These are phyloP conservation scores for Cunninghamia lanceolata DNA, from an alignment of 75 land plant genomes.

Conservation along the genomic window DNA sequence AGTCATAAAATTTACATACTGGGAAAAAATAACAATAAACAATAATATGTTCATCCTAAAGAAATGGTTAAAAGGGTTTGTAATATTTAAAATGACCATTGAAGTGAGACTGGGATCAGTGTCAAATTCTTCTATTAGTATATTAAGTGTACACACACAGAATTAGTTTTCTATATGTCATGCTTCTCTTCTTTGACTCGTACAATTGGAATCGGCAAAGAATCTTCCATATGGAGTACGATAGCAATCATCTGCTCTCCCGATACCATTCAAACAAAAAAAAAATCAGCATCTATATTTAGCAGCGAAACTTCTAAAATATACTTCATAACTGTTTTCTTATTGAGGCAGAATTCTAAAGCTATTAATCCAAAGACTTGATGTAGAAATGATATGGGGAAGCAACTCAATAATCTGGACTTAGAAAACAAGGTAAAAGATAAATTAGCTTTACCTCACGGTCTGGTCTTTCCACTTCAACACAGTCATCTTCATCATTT, in stretches of 20 bases:
- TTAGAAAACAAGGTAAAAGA: background rate
- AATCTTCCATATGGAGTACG: background rate
- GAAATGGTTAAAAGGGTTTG: background rate
- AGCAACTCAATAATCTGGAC: background rate
- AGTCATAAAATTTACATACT: background rate
- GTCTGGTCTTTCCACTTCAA: slow-evolving; percentile 22
- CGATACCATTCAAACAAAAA: background rate
- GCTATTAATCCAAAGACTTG: background rate
- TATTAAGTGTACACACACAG: background rate
- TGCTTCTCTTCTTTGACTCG: background rate
- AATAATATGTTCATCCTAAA: background rate
- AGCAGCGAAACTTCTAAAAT: background rate
- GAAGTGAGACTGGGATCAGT: background rate
- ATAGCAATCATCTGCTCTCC: background rate
- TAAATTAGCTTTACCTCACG: slow-evolving; percentile 17
- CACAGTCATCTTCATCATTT: slow-evolving; percentile 12
- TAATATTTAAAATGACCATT: background rate
- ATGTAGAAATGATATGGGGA: background rate
- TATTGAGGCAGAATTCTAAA: background rate
- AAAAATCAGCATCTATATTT: background rate
- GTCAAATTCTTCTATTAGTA: background rate
- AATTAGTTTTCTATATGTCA: background rate
- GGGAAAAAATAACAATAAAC: background rate
- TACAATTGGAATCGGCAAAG: background rate
- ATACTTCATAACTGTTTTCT: background rate